phyloP scores from a whole-genome alignment of 768 basidiomycete species.

The Boletus fagicola region DNA sequence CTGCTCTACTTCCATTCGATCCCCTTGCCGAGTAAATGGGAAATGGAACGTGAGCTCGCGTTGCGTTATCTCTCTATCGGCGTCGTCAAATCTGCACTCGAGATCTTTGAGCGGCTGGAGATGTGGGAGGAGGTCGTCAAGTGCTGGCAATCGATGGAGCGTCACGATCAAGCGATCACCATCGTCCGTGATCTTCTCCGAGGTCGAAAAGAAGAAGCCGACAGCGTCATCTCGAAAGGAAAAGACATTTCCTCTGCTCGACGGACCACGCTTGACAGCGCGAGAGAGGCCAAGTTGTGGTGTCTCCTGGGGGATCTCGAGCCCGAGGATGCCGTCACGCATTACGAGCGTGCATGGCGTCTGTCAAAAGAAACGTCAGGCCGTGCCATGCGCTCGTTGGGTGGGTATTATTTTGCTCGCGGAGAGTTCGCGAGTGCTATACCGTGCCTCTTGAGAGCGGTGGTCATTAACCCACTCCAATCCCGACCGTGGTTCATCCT shows the following conservation, averaged over 20 bases:
- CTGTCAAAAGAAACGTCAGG: conserved; percentile 79
- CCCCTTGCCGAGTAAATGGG: conserved; percentile 88
- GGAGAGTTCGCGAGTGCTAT: conserved; percentile 64
- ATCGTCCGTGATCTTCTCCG: conserved; percentile 86
- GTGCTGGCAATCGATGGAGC: conserved; percentile 82
- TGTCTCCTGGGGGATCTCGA: conserved; percentile 94
- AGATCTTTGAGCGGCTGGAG: conserved; percentile 90
- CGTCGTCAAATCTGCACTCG: conserved; percentile 85
- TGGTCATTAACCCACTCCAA: conserved; percentile 84
- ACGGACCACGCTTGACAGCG: conserved; percentile 51
- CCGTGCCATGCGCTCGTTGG: conserved; percentile 88
- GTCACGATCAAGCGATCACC: conserved; percentile 69
- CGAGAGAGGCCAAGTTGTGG: conserved; percentile 88
- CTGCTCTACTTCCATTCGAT: conserved; percentile 78
- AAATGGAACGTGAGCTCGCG: conserved; percentile 89
- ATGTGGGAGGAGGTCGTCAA: conserved; percentile 98
- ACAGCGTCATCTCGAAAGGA: conserved; percentile 60
- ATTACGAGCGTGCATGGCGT: conserved; percentile 84
- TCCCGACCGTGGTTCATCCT: conserved; percentile 94
- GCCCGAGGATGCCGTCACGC: conserved; percentile 59
- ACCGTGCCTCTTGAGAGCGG: conserved; percentile 65
- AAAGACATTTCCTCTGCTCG: conserved; percentile 47
- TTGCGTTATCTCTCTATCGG: conserved; percentile 80
- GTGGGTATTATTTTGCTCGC: conserved; percentile 74
- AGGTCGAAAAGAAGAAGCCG: conserved; percentile 81